A percentile compares a stretch with the other conserved stretches of the same genome.
phyloP scores from a whole-genome alignment of 2,329 filamentous ascomycete species.

The Claviceps paspali region DNA sequence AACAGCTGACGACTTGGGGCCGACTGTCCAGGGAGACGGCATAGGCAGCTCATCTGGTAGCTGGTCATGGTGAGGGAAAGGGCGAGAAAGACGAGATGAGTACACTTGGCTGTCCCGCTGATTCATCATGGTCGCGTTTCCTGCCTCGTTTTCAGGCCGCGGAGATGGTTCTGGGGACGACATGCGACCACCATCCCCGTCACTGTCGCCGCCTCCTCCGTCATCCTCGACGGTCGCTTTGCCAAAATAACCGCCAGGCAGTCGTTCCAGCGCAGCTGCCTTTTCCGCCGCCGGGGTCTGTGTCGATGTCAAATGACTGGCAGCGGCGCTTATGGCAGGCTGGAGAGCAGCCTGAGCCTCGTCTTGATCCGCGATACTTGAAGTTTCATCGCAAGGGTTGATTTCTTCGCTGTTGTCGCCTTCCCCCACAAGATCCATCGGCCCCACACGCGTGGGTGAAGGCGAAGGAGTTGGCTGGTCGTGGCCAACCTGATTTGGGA shows the following conservation, averaged over 20 bases:
- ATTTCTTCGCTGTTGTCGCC: constrained; percentile 8
- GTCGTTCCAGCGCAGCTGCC: constrained; percentile 35
- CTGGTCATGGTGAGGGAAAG: neutral
- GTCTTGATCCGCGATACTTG: constrained; percentile 30
- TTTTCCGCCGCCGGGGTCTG: constrained; percentile 43
- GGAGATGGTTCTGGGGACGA: constrained; percentile 9
- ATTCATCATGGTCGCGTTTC: neutral
- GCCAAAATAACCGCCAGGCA: constrained; percentile 13
- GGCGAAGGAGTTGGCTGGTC: neutral
- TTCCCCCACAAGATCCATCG: neutral
- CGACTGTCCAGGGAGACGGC: constrained; percentile 17
- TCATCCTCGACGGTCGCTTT: constrained; percentile 7
- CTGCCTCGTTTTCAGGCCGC: neutral
- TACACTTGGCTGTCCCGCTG: neutral
- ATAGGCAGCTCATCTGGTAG: constrained; percentile 5
- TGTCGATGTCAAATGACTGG: constrained; percentile 38
- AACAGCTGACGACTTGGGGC: constrained; percentile 6
- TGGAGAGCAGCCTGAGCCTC: constrained; percentile 45
- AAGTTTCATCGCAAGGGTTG: constrained; percentile 10
- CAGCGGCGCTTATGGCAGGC: constrained; percentile 40
- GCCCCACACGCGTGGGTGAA: neutral
- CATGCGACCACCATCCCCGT: constrained; percentile 6
- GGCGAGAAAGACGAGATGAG: neutral
- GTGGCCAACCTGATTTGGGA: neutral
- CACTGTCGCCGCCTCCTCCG: constrained; percentile 8